Percentiles rank a stretch among this genome's conserved stretches.
phyloP scores from a whole-genome alignment of 2,329 filamentous ascomycete species.

The Fusarium papillatum region DNA sequence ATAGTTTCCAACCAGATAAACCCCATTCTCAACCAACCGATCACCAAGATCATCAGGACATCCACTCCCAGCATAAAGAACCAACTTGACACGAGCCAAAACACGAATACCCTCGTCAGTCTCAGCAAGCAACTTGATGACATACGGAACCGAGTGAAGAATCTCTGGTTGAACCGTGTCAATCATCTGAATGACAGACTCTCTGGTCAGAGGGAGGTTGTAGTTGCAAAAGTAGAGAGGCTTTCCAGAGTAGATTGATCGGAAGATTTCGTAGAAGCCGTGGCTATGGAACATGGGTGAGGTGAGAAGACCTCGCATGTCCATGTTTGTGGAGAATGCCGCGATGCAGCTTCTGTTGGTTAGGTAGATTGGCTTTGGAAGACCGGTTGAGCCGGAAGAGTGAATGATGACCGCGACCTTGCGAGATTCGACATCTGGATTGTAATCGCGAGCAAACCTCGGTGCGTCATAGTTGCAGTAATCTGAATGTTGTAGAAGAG shows the following conservation, averaged over 20 bases:
- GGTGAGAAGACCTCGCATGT: constrained; percentile 65
- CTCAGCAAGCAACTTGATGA: constrained; percentile 73
- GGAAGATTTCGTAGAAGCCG: constrained; percentile 67
- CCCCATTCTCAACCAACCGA: constrained; percentile 62
- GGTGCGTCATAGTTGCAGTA: constrained; percentile 22
- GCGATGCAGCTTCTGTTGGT: constrained; percentile 64
- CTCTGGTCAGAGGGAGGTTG: constrained; percentile 65
- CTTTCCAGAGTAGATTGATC: constrained; percentile 64
- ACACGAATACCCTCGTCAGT: constrained; percentile 64
- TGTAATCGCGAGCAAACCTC: constrained; percentile 28
- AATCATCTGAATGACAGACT: constrained; percentile 61
- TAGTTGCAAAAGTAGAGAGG: constrained; percentile 68
- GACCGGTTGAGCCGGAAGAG: constrained; percentile 67
- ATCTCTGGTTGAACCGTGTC: constrained; percentile 56
- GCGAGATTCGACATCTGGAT: constrained; percentile 25
- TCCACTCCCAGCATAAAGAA: constrained; percentile 69
- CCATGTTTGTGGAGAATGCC: constrained; percentile 57
- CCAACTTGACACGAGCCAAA: constrained; percentile 61
- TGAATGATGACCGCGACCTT: constrained; percentile 46
- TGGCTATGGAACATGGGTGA: constrained; percentile 72
- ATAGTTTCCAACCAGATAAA: constrained; percentile 69
- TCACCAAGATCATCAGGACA: constrained; percentile 73
- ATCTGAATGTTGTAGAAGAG: constrained; percentile 20
- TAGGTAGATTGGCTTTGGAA: constrained; percentile 74
- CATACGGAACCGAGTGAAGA: constrained; percentile 74